Evolutionary conservation across 148 eudicot species (phyloP).

Genomic region (Chenopodium formosanum): DNA sequence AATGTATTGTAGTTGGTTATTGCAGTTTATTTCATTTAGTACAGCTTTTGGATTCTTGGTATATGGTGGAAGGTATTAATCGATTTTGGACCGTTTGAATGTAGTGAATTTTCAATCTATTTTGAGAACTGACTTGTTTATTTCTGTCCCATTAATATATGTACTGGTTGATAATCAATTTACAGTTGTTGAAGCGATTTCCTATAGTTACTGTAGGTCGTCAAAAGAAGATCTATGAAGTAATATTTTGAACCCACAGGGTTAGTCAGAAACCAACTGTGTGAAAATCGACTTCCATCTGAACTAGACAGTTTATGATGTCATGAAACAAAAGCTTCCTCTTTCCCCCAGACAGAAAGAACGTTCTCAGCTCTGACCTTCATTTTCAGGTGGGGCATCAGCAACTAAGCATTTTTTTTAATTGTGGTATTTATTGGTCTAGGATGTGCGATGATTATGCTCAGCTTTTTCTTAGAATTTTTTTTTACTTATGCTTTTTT

Average conservation of each 20-base stretch:
- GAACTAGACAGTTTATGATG: not conserved
- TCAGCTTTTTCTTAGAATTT: no score
- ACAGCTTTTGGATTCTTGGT: conserved; percentile 59
- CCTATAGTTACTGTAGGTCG: conserved; percentile 73
- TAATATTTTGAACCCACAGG: conserved; percentile 18
- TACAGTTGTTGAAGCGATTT: conserved; percentile 55
- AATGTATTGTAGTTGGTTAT: not conserved
- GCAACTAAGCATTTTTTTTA: not conserved
- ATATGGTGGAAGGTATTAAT: conserved; percentile 60
- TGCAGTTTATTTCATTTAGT: conserved; percentile 50
- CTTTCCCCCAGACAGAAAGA: not conserved
- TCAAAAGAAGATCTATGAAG: conserved; percentile 65
- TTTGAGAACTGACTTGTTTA: not conserved
- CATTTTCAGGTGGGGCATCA: conserved; percentile 17
- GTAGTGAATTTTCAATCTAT: not conserved
- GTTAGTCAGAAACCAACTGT: not conserved
- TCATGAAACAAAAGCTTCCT: not conserved
- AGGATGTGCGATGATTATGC: no score
- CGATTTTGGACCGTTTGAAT: not conserved
- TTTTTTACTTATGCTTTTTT: no score
- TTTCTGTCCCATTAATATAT: not conserved
- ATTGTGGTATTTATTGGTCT: no score
- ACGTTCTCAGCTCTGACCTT: not conserved
- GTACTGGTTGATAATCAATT: not conserved
- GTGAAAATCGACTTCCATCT: not conserved